These are phyloP conservation scores for Chenopodium formosanum DNA, from an alignment of 148 eudicot genomes.

Conservation along the genomic window DNA sequence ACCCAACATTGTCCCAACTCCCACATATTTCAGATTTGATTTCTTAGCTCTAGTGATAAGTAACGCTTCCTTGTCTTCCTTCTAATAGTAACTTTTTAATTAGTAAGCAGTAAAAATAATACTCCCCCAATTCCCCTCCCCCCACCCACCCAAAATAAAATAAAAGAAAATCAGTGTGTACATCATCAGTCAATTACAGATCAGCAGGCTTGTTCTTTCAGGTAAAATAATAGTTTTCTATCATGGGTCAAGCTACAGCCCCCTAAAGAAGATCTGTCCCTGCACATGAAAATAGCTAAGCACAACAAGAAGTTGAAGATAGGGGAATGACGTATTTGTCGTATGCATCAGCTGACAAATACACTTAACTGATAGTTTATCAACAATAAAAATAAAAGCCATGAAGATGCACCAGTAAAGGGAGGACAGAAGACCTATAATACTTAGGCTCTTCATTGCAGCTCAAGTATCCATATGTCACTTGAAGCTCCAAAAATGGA, in stretches of 20 bases:
- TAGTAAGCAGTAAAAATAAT: neutral
- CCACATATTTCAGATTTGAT: neutral
- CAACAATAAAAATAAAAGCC: neutral
- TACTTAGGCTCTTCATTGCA: neutral
- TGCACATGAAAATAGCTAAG: no score
- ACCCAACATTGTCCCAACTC: neutral
- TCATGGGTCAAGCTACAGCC: no score
- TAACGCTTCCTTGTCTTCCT: neutral
- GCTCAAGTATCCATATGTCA: neutral
- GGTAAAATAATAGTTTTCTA: no score
- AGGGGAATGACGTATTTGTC: neutral
- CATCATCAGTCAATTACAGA: no score
- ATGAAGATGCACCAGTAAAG: neutral
- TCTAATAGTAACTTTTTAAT: neutral
- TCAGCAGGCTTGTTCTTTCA: no score
- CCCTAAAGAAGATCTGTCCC: no score
- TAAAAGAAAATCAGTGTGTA: no score
- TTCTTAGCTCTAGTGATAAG: neutral
- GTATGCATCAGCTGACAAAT: neutral
- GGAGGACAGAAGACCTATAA: neutral
- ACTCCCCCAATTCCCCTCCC: neutral
- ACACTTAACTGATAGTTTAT: neutral
- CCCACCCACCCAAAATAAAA: no score
- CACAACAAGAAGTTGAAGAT: neutral
- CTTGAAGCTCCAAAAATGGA: neutral